A percentile compares a stretch with the other conserved stretches of the same genome.
Evolutionary conservation across 306 rosid genomes (phyloP).

Genomic region (Rubus parviflorus): DNA sequence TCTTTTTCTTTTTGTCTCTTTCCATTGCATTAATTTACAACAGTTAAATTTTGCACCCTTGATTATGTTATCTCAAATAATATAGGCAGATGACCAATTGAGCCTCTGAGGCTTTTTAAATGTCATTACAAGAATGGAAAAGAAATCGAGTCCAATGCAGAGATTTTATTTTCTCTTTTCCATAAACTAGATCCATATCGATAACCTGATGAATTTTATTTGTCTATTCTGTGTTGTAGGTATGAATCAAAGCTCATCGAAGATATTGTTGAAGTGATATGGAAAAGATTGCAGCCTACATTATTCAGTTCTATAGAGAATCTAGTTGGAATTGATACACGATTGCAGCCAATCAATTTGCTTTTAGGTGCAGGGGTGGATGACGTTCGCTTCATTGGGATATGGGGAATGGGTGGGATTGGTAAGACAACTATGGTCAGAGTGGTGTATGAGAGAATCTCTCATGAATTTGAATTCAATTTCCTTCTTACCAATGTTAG

Average conservation of each 20-base stretch:
- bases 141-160: background rate
- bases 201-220: background rate
- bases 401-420: background rate
- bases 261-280: background rate
- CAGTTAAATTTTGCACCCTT: background rate
- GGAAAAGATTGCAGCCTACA: background rate
- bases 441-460: conserved; percentile 13
- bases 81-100: background rate
- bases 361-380: background rate
- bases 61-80: too few species aligned
- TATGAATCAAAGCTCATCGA: background rate
- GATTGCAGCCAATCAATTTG: background rate
- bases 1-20: background rate
- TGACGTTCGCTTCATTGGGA: background rate
- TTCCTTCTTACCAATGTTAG: background rate
- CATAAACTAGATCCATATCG: background rate
- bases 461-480: background rate
- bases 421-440: conserved; percentile 24
- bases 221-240: background rate
- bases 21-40: background rate
- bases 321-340: background rate
- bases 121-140: background rate
- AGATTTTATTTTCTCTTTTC: background rate
- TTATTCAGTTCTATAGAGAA: background rate
- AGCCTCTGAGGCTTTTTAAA: background rate